Evolutionary conservation across 257 asterid genomes (phyloP).

Genomic region (Ligustrum vulgare): DNA sequence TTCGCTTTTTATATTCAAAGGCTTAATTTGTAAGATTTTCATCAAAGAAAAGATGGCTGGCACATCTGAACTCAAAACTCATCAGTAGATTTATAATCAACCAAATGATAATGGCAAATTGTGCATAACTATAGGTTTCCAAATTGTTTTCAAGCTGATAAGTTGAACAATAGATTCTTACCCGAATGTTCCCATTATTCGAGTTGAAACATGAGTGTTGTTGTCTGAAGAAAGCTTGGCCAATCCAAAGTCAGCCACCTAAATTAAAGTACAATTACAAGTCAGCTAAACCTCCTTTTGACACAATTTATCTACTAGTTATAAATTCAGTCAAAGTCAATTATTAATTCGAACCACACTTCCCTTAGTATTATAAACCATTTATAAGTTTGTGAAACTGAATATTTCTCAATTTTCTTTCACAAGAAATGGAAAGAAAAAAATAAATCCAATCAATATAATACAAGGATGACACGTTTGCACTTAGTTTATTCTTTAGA

Average conservation of each 20-base stretch:
- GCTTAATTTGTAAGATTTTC: background rate
- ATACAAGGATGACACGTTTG: background rate
- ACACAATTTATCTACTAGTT: too few species aligned
- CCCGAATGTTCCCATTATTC: constrained; percentile 99
- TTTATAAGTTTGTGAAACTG: too few species aligned
- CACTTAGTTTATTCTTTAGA: too few species aligned
- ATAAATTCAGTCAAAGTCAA: too few species aligned
- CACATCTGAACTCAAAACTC: too few species aligned
- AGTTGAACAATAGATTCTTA: constrained; percentile 20
- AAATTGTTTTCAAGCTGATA: background rate
- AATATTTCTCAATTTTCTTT: background rate
- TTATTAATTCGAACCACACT: too few species aligned
- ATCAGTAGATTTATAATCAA: background rate
- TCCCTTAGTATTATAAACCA: too few species aligned
- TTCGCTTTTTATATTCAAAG: background rate
- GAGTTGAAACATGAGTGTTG: constrained; percentile 84
- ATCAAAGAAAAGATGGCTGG: background rate
- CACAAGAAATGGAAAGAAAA: background rate
- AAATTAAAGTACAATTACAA: background rate
- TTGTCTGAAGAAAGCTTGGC: constrained; percentile 83
- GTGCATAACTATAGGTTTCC: background rate
- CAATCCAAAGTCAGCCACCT: constrained; percentile 97
- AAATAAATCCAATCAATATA: background rate
- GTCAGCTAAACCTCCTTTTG: background rate
- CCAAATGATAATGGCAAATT: background rate